Evolutionary conservation across 805 yeast species (phyloP), one percentile per base, ranked within the genome.

Genomic region (Metschnikowia matae): DNA sequence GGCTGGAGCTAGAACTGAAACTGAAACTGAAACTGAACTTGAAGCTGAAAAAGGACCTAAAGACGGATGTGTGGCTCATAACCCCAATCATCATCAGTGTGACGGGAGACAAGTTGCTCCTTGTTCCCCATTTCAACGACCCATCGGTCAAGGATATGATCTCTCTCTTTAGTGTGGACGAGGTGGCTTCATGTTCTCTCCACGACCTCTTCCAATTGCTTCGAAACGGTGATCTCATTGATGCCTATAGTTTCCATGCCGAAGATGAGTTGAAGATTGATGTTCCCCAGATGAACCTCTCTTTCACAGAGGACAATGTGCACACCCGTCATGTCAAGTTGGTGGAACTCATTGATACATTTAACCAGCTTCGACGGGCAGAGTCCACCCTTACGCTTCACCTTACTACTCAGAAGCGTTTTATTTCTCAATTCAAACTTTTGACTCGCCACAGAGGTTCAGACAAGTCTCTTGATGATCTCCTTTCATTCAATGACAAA

Each of bases 271-370:
- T 68, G 38, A 56, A 56, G 4, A 52, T 70, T 14, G 54, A 52
- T 6, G 49, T 69, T 10, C 67, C 70, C 2, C 69, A 69, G 50
- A 51, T 71, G 31, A 56, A 51, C 21, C 54, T 69, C 23, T 43
- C 48, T n/a, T 56, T 71, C n/a, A 52, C 70, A 1, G 73, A 71
- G 48, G 71, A 68, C 52, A 61, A 66, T 45, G 54, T 62, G 3
- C 64, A 67, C 49, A 49, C 67, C 3, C 52, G 59, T 18, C 62
- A 64, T 18, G 52, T 65, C 15, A 55, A 58, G 2, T 49, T 70
- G 13, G 53, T 53, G 15, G 73, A 67, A 51, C 59, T 71, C 33
- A 42, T 67, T n/a, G 18, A 15, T 29, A 14, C 32, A n/a, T 52
- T 49, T 37, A 29, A 37, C 21, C 32, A n/a, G 43, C 53, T 52